A percentile compares a stretch with the other conserved stretches of the same genome.
Evolutionary conservation across 2,329 filamentous ascomycete species (phyloP).

Genomic region (Verticillium nonalfalfae): DNA sequence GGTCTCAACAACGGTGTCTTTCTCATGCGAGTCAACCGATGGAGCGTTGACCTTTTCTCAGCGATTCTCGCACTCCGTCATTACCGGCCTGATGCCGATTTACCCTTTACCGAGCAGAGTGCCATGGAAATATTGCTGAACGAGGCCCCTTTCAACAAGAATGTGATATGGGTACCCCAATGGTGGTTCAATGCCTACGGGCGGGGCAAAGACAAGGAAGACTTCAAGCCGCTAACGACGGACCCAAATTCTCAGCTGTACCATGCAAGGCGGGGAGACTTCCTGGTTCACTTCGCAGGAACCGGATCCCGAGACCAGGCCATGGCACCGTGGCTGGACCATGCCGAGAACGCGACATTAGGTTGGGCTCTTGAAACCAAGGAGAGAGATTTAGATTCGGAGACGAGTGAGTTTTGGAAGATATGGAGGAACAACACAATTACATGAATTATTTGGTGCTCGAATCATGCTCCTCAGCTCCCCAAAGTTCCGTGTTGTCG

Average conservation of each 20-base stretch:
- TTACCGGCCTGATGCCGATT: conserved; percentile 7
- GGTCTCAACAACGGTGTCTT: conserved; percentile 15
- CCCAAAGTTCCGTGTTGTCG: too few species aligned
- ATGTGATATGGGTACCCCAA: conserved; percentile 9
- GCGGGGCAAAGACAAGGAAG: background rate
- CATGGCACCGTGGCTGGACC: background rate
- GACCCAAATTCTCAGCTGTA: background rate
- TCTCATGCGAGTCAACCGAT: conserved; percentile 8
- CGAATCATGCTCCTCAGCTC: too few species aligned
- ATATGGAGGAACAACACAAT: too few species aligned
- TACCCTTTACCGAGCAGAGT: conserved; percentile 11
- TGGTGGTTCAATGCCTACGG: conserved; percentile 14
- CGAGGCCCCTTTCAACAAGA: conserved; percentile 4
- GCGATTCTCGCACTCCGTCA: conserved; percentile 11
- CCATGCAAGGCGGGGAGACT: conserved; percentile 7
- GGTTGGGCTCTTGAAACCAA: too few species aligned
- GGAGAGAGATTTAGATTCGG: too few species aligned
- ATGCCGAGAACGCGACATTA: background rate
- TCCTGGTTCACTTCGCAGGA: conserved; percentile 13
- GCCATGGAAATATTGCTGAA: conserved; percentile 13
- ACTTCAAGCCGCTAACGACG: background rate
- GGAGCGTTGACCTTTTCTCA: conserved; percentile 11
- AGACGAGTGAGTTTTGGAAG: too few species aligned
- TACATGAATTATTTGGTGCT: too few species aligned
- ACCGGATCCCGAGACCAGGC: background rate